Base-by-base conservation (phyloP, 371 early-diverging fungal genomes). In the Rhizopus sp. region DNA sequence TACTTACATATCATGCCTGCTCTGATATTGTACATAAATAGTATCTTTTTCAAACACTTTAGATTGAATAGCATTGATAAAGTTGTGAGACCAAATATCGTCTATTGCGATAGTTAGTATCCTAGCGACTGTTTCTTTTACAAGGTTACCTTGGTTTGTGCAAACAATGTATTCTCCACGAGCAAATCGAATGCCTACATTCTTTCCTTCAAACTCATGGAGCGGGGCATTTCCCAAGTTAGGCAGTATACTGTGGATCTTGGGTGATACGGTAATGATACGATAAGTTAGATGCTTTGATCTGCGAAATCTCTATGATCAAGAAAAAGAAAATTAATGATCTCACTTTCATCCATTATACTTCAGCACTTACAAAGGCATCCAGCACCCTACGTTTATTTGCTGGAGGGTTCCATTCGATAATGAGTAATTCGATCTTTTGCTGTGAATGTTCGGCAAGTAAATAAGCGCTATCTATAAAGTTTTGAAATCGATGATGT, bases 191-290 rank as follows among this genome's bases (percentile, higher is more conserved):
- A 77, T 73, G 29, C 77, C 77, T 8, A 73, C 69, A 37, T 77
- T 77, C 58, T 73, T 77, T 13, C 77, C 77, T 46, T 77, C 77
- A 33, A 77, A 77, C 60, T 77, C 77, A 55, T 73, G 77, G 45
- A 73, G 44, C 6, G 77, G 77, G 0, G 77, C 69, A 51, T 69
- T 62, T 15, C 77, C 77, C 8, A 48, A 35, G 38, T 77, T 77
- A 13, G 74, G 74, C 31, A 73, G 48, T 13, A 58, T 61, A 1
- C 68, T 55, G 44, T 77, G 77, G 6, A 77, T 67, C 30, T 66
- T 57, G 31, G 71, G 55, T 8, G 77, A 65, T 0, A 77, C 63
- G 15, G 74, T 67, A 16, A 77, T 73, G 55, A 77, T 73, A n/a
- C 77, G 69, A 50, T 77, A 67, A 8, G 54, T 71, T 44, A 77